Conservation (phyloP, 2,329 filamentous ascomycete genomes). For the Xylaria sp. region DNA sequence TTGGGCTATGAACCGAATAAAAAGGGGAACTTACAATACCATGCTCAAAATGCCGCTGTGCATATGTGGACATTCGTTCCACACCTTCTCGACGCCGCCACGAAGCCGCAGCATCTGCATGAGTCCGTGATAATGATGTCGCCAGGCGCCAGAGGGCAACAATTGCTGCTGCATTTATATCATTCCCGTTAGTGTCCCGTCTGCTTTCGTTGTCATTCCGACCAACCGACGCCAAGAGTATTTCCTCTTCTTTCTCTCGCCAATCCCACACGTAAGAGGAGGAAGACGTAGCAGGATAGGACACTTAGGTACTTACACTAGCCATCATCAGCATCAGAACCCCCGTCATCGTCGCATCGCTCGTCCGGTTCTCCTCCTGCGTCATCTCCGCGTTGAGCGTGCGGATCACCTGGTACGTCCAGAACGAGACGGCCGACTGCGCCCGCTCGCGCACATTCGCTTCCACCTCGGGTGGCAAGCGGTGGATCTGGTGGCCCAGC, state of each 20-base stretch:
- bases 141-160: conserved; percentile 44
- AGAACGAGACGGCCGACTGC: conserved; percentile 41
- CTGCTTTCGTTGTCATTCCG: neutral
- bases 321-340: conserved; percentile 46
- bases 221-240: neutral
- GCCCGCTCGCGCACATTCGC: conserved; percentile 20
- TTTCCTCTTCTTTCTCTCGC: no score
- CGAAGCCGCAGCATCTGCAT: conserved; percentile 47
- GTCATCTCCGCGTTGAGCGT: conserved; percentile 48
- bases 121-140: conserved; percentile 48
- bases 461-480: conserved; percentile 27
- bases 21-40: conserved; percentile 42
- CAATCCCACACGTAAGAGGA: neutral
- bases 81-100: conserved; percentile 45
- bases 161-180: conserved; percentile 33
- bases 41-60: conserved; percentile 36
- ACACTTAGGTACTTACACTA: conserved; percentile 44
- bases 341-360: conserved; percentile 46
- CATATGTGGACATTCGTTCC: conserved; percentile 33
- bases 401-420: conserved; percentile 46
- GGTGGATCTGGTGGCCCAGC: conserved; percentile 40
- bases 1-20: neutral
- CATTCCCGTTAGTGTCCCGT: conserved; percentile 11
- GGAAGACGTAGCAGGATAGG: no score
- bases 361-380: conserved; percentile 36